These are phyloP conservation scores for Tetraselmis striata DNA, from an alignment of 139 green algal species.

Conservation along the genomic window DNA sequence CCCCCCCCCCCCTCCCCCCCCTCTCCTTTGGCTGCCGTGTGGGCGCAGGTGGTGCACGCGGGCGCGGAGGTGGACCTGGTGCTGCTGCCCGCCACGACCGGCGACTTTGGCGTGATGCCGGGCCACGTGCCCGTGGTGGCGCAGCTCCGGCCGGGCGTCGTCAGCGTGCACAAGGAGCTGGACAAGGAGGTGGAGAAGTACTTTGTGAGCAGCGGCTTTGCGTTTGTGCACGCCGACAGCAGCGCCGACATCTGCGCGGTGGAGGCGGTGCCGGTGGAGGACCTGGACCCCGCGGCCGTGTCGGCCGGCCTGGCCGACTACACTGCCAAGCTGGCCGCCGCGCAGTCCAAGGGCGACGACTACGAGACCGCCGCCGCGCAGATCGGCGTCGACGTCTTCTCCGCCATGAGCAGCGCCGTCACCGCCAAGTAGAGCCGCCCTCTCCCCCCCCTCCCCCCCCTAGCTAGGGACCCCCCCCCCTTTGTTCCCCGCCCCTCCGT, in stretches of 20 bases:
- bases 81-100: conserved; percentile 68
- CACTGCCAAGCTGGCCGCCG: conserved; percentile 56
- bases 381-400: conserved; percentile 85
- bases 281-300: conserved; percentile 66
- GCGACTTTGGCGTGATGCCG: conserved; percentile 84
- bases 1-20: too few species aligned
- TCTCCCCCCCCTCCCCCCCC: background rate
- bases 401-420: conserved; percentile 67
- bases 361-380: conserved; percentile 77
- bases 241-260: conserved; percentile 70
- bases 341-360: conserved; percentile 66
- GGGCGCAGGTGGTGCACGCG: background rate
- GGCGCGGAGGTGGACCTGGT: conserved; percentile 70
- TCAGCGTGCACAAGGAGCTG: conserved; percentile 69
- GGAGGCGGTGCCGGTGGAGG: conserved; percentile 70
- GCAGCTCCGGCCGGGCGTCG: conserved; percentile 75
- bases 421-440: background rate
- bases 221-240: conserved; percentile 81
- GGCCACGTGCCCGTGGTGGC: conserved; percentile 82
- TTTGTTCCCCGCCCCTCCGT: too few species aligned
- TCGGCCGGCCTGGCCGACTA: conserved; percentile 65
- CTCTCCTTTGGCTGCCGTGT: too few species aligned
- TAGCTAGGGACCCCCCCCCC: too few species aligned
- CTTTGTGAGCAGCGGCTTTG: conserved; percentile 80
- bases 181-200: conserved; percentile 75